phyloP scores from a whole-genome alignment of 352 stramenopile species.

The Globisporangium nunn region DNA sequence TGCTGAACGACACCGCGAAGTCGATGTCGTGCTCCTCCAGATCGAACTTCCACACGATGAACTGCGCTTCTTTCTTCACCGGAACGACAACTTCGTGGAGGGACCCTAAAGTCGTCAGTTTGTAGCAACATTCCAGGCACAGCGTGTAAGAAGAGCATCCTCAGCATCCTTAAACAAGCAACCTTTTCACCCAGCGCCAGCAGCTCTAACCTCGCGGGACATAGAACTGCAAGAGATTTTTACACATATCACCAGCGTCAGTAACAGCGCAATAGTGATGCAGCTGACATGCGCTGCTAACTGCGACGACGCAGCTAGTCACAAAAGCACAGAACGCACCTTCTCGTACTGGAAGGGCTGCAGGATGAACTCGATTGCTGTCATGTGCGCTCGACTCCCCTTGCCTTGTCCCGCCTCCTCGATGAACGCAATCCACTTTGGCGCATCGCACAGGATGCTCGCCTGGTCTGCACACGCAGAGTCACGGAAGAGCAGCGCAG shows the following conservation, averaged over 20 bases:
- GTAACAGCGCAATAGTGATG: neutral
- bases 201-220: neutral
- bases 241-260: neutral
- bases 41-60: constrained; percentile 82
- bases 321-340: constrained; percentile 8
- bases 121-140: neutral
- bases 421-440: constrained; percentile 54
- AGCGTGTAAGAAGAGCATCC: neutral
- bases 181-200: neutral
- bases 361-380: constrained; percentile 76
- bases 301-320: constrained; percentile 27
- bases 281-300: neutral
- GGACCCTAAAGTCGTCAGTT: constrained; percentile 20
- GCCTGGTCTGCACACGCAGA: constrained; percentile 7
- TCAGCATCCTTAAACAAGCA: neutral
- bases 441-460: constrained; percentile 20
- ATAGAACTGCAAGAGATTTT: neutral
- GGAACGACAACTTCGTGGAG: constrained; percentile 51
- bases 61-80: constrained; percentile 33
- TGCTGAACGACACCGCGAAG: constrained; percentile 54
- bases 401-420: constrained; percentile 36
- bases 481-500: neutral
- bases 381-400: constrained; percentile 59
- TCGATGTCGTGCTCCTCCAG: constrained; percentile 78
- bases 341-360: constrained; percentile 75